Base-by-base conservation (phyloP, 2,329 filamentous ascomycete genomes). In the Colletotrichum sp. region DNA sequence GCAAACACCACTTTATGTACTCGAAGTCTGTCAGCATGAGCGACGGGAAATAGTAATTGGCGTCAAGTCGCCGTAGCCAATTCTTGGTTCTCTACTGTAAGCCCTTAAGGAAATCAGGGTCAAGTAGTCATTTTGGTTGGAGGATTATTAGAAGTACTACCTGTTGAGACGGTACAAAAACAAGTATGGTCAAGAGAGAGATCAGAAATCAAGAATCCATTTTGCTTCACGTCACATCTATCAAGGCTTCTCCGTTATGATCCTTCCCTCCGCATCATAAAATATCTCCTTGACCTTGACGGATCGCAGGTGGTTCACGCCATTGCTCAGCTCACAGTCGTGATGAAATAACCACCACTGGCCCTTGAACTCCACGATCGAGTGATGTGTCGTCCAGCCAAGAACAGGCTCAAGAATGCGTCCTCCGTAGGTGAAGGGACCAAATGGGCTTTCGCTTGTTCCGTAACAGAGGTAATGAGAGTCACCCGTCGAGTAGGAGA, bases 301-400 rank as follows among this genome's bases (percentile, higher is more conserved):
- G 78, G 90, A 92, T 75, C 94, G 86, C 84, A 96, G 81, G 82
- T 96, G 94, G 80, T 93, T 91, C 68, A 94, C 91, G 0, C 93
- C 93, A 18, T 88, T 87, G 70, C 92, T 94, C 72, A 95, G 82
- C 81, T 92, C 90, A 75, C 92, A 92, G 85, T 96, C 94, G 81
- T 96, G 94, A 82, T 95, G 92, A 82, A 96, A 96, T 72, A 96
- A 82, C 84, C 91, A 96, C 91, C 94, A 95, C 78, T 89, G 90
- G 6, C 90, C 93, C 83, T 91, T 82, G 81, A 94, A 95, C 86
- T 95, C 93, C 12, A 93, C 93, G 78, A 96, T 93, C 5, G 92
- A 94, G 83, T 96, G 94, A 84, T 96, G 94, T 71, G 94, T 96
- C 59, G 94, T 96, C 94, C 94, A 96, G 2, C 94, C 94, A 30